Base-by-base conservation (phyloP, 2,329 filamentous ascomycete genomes). In the Nemania serpens region DNA sequence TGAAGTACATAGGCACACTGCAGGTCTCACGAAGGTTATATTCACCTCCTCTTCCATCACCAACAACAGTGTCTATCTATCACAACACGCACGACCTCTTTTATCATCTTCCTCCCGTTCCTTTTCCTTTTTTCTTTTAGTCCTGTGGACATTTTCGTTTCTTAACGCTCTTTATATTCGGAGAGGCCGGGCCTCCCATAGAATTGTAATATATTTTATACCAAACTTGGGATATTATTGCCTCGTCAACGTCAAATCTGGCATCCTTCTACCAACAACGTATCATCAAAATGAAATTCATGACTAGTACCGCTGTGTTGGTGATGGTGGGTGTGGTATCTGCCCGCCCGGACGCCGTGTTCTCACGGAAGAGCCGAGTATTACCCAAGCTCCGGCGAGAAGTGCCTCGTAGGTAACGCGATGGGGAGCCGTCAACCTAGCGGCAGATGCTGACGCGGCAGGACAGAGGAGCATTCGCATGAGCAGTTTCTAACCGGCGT, bases 391-490 rank as follows among this genome's bases (percentile, higher is more conserved):
- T 69, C 45, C 68, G 70, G 46, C 69, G 72, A 50, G 72, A 74
- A 65, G 72, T 74, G 57, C 72, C 72, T 66, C 72, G 71, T 73
- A 64, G 65, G 71, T 69, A 12, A 20, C n/a, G 15, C 15, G 33
- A 13, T 17, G 9, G 25, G n/a, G 10, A 22, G 22, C 41, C 18
- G 20, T 37, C 20, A 15, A 11, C 39, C 9, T 18, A 2, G 12
- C 12, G 5, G 10, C 20, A 17, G 29, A 47, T 53, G 18, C 59
- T 68, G 52, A 67, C 41, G 22, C 9, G 10, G 15, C 29, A 17
- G 17, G 33, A 42, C 29, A 73, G 71, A 74, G 71, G 72, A 74
- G 60, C 71, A 74, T 62, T 74, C 72, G 11, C 72, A 74, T 63
- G 66, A 74, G 56, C 61, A 70, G 58, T 70, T 74, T 64, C 54